Evolutionary conservation across 164 flowering plant species (phyloP), one percentile per base, ranked within the genome.

Genomic region (Tetracentron sinense): DNA sequence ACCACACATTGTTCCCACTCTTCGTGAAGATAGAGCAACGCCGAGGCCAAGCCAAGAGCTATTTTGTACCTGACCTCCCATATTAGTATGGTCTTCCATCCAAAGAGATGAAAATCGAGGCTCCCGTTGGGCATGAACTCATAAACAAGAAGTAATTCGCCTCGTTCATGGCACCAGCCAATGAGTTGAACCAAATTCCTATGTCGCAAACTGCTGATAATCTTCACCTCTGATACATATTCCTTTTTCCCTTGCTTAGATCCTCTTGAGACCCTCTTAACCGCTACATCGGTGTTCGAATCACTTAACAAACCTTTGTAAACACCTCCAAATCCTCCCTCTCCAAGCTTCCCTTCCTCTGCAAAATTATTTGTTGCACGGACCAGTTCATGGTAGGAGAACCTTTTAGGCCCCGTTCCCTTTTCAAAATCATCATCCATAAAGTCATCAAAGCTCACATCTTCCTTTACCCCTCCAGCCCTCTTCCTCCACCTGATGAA

Each of bases 81-180:
- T 28, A 58, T 31, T 4, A 79, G 48, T 21, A 60, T 42, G 20
- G 0, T 33, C 10, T 46, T 62, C 8, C n/a, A 28, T 5, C 61
- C 44, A 42, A 74, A 79, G 0, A 77, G 65, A 60, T 74, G 75
- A 0, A 44, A 23, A 58, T 72, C 77, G 7, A 79, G 51, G 66
- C 81, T 77, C 0, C 81, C 73, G 33, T 79, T 74, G 1, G 72
- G 64, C 83, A 79, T 72, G 63, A 67, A 68, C 63, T 78, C 84
- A 35, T 79, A 76, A 6, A 77, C 68, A 17, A 77, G 75, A 0
- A 77, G 61, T 21, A 77, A 59, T 14, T 77, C 72, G 3, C 60
- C 57, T 26, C 31, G 54, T 7, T 65, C 64, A 12, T 77, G 78
- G 49, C 81, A 77, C 72, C 78, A 76, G 2, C 81, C 81, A 4